A percentile compares a stretch with the other conserved stretches of the same genome.
Conservation (phyloP, 1,139 yeast species). For the Lodderomyces parapsilosis region DNA sequence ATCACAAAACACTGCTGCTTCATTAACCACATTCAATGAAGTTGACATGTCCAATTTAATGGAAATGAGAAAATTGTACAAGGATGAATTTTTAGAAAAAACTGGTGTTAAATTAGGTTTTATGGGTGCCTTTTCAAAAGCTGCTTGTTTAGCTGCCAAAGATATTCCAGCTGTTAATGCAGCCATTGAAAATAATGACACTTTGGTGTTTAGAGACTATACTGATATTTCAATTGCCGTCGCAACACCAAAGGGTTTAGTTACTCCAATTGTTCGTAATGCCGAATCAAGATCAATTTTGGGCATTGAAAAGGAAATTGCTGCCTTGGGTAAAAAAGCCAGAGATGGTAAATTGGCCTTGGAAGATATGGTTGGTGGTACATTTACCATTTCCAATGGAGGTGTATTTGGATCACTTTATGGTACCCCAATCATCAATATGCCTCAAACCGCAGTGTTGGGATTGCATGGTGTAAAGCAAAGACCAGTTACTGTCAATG, state of each 20-base stretch:
- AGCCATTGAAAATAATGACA: constrained; percentile 88
- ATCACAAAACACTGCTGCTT: constrained; percentile 98
- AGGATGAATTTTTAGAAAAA: constrained; percentile 93
- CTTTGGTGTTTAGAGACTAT: constrained; percentile 94
- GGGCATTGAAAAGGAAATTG: constrained; percentile 87
- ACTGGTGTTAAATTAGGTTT: constrained; percentile 95
- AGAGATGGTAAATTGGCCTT: constrained; percentile 95
- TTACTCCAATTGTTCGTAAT: constrained; percentile 96
- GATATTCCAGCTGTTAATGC: constrained; percentile 96
- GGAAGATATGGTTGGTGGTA: constrained; percentile 99
- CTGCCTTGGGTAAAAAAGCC: constrained; percentile 83
- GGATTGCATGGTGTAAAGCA: constrained; percentile 98
- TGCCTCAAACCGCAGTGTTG: constrained; percentile 97
- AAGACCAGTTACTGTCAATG: constrained; percentile 95
- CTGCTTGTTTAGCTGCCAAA: constrained; percentile 89
- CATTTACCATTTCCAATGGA: constrained; percentile 98
- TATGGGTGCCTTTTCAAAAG: constrained; percentile 98
- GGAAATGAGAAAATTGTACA: constrained; percentile 94
- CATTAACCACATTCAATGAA: constrained; percentile 96
- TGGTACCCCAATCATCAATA: constrained; percentile 98
- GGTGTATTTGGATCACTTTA: constrained; percentile 97
- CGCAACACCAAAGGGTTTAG: constrained; percentile 99
- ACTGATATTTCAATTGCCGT: constrained; percentile 96
- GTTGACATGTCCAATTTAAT: constrained; percentile 92
- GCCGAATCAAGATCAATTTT: constrained; percentile 88